These are phyloP conservation scores for Aspergillus kassunensis DNA, from an alignment of 495 filamentous ascomycete genomes.

Conservation along the genomic window DNA sequence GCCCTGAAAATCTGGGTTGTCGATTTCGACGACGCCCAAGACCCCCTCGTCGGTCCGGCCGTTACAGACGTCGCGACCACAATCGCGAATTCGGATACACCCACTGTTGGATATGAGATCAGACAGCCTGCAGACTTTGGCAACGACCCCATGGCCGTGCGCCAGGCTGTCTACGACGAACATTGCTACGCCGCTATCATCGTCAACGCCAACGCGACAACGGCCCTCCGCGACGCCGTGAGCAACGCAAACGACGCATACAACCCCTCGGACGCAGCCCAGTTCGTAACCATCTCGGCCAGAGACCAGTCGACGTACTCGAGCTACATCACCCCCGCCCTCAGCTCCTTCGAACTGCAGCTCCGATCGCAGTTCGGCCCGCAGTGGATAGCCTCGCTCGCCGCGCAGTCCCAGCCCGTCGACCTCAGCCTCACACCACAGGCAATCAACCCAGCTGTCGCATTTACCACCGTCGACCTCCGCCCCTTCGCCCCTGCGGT, in stretches of 20 bases:
- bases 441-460: constrained; percentile 60
- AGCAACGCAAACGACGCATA: constrained; percentile 56
- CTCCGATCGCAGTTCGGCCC: constrained; percentile 50
- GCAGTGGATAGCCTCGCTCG: constrained; percentile 40
- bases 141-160: constrained; percentile 55
- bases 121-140: constrained; percentile 50
- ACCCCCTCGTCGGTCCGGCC: constrained; percentile 55
- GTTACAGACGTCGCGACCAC: constrained; percentile 41
- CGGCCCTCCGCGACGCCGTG: constrained; percentile 54
- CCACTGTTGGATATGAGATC: constrained; percentile 48
- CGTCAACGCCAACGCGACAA: constrained; percentile 62
- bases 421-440: constrained; percentile 48
- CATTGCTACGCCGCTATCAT: constrained; percentile 62
- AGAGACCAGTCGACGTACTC: constrained; percentile 53
- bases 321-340: constrained; percentile 51
- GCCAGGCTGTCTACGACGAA: constrained; percentile 58
- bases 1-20: constrained; percentile 57
- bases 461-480: constrained; percentile 57
- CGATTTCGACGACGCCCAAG: constrained; percentile 58
- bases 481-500: constrained; percentile 58
- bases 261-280: constrained; percentile 58
- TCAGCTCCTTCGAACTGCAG: constrained; percentile 40
- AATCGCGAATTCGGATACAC: constrained; percentile 26
- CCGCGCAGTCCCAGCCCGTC: constrained; percentile 24
- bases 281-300: constrained; percentile 55